Conservation (phyloP, 257 asterid species). For the Avicennia marina region DNA sequence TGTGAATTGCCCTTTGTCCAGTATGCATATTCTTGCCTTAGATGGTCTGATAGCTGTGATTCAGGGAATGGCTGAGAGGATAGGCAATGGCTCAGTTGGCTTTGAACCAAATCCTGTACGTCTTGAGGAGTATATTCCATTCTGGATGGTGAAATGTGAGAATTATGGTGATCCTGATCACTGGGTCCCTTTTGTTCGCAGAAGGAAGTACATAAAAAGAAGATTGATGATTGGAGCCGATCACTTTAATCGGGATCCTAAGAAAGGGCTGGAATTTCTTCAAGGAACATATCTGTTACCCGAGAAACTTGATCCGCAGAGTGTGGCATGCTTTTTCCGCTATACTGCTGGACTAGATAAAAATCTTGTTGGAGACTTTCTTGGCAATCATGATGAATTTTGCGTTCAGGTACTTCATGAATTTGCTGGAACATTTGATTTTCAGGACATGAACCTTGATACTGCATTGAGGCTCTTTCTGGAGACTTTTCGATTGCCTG, state of each 20-base stretch:
- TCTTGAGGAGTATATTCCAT: conserved; percentile 81
- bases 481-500: conserved; percentile 94
- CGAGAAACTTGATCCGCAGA: conserved; percentile 95
- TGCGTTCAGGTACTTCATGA: conserved; percentile 97
- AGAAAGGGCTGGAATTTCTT: conserved; percentile 93
- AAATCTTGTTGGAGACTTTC: conserved; percentile 97
- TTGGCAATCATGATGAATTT: conserved; percentile 95
- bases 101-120: conserved; percentile 52
- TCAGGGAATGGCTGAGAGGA: conserved; percentile 99
- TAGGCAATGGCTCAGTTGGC: conserved; percentile 69
- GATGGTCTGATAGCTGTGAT: conserved; percentile 96
- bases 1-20: conserved; percentile 86
- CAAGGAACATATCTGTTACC: conserved; percentile 94
- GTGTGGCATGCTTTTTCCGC: conserved; percentile 97
- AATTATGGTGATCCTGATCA: conserved; percentile 74
- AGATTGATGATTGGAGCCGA: conserved; percentile 97
- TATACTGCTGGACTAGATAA: conserved; percentile 94
- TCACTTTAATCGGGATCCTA: conserved; percentile 96
- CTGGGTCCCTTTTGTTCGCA: conserved; percentile 90
- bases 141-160: conserved; percentile 95
- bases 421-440: conserved; percentile 92
- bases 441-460: conserved; percentile 90
- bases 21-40: conserved; percentile 96
- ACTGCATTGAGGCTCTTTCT: conserved; percentile 85
- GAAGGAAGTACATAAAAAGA: conserved; percentile 81